Conservation (phyloP, 2,329 filamentous ascomycete genomes). For the Teratosphaeriaceae sp. region DNA sequence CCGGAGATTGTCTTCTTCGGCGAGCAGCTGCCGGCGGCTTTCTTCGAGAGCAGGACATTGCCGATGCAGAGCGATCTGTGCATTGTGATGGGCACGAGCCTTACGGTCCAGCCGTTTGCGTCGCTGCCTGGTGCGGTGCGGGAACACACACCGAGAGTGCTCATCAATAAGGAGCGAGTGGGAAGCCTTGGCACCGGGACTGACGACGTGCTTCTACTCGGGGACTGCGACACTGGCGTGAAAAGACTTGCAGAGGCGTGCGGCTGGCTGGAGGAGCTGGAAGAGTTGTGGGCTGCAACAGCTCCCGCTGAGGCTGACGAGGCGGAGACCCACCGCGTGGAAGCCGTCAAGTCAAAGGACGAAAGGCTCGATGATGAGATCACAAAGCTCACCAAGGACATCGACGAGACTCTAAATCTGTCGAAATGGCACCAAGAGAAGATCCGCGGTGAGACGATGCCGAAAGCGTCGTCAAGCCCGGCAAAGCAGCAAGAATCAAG, state of each 20-base stretch:
- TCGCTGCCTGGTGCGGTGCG: constrained; percentile 61
- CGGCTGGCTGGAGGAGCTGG: constrained; percentile 81
- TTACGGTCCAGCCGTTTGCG: constrained; percentile 85
- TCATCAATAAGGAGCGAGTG: constrained; percentile 83
- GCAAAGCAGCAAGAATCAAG: not conserved
- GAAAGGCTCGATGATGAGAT: constrained; percentile 53
- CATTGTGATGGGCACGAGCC: constrained; percentile 82
- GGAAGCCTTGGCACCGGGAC: constrained; percentile 68
- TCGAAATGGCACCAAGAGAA: constrained; percentile 40
- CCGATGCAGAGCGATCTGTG: constrained; percentile 64
- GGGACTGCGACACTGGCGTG: constrained; percentile 77
- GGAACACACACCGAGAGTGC: constrained; percentile 62
- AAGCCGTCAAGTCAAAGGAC: constrained; percentile 41
- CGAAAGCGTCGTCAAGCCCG: not conserved
- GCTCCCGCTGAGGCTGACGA: constrained; percentile 44
- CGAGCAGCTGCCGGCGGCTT: constrained; percentile 60
- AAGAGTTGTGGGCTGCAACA: constrained; percentile 63
- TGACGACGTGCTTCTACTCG: constrained; percentile 80
- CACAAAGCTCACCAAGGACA: constrained; percentile 50
- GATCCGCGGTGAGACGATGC: constrained; percentile 17
- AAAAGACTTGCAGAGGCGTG: constrained; percentile 69
- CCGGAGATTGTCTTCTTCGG: constrained; percentile 95
- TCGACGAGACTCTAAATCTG: constrained; percentile 49
- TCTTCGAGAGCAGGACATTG: constrained; percentile 53
- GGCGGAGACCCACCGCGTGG: constrained; percentile 27